Evolutionary conservation across 768 basidiomycete genomes (phyloP), one percentile per base, ranked within the genome.

Genomic region (Exidia glandulosa): DNA sequence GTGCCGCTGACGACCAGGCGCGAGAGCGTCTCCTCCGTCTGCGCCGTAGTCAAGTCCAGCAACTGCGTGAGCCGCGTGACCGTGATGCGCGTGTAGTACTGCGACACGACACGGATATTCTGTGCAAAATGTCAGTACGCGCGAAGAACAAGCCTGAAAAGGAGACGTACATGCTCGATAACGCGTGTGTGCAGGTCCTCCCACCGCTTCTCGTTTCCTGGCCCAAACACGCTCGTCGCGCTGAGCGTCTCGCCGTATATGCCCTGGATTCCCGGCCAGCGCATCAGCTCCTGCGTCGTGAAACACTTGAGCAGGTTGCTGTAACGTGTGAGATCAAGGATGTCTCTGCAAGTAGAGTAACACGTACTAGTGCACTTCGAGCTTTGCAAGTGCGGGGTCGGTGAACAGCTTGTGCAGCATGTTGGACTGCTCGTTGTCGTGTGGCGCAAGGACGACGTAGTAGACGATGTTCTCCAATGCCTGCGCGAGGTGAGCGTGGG

Each of bases 401-500:
- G 76, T 76, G 67, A 81, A 89, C 32, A 95, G 78, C 67, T 90
- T 89, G 70, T 97, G 86, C 50, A 99, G 75, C 87, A 98, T 94
- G 70, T 98, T 94, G 2, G 88, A 91, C 72, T 99, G 96, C 72
- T 97, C 95, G 69, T 99, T 98, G 71, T 87, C 89, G 70, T 98
- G 88, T 2, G 94, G 86, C 1, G 95, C 90, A 54, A 98, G 85
- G 29, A 96, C 84, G 59, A 97, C 81, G 67, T 94, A 98, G 74
- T 91, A 94, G 50, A 94, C 86, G 60, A 98, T 94, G 70, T 94
- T 90, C 69, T 96, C 92, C 16, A 98, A 80, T 30, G 93, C 91
- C 90, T 96, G 63, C 27, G 66, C 60, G 55, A 36, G 23, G 61
- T 60, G 29, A 60, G 50, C 23, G 30, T 59, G 37, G 55, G 16